Base-by-base conservation (phyloP, 2,329 filamentous ascomycete genomes). In the Arachnomyces sp. region DNA sequence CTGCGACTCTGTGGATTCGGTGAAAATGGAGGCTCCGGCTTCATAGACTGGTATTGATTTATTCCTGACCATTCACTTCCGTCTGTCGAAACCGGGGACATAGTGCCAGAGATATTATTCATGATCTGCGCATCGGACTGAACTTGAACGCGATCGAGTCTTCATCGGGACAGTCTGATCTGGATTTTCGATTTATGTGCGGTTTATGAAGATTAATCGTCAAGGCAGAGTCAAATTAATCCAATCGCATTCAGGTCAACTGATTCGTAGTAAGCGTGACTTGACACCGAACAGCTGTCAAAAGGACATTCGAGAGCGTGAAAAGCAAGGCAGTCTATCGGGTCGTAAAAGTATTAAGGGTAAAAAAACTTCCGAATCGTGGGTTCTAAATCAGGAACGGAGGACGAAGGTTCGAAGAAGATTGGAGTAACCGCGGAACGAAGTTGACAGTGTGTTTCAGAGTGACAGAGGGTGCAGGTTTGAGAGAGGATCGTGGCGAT, bases 51-150 rank as follows among this genome's bases (percentile, higher is more conserved):
- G 62, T 86, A 85, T 57, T 80, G 80, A 48, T 77, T 75, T 53
- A 82, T 74, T 43, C 73, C 77, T 36, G 84, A 84, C 82, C 84
- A 92, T 62, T 92, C 86, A 71, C 80, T 88, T 62, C 82, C 86
- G 59, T 72, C 82, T 73, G 85, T 69, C 67, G 86, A 92, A 62
- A 87, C 76, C 59, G 86, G 86, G 59, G 86, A 89, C 62, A 89
- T 73, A 60, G 82, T 82, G 68, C 78, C 81, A 76, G 84, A 80
- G 68, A 77, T 77, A 61, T 72, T 75, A 71, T 78, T 85, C 82
- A 86, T 85, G 68, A 63, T 61, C 21, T 25, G 21, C 21, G 21
- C 21, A 25, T 25, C 21, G 5, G 21, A 9, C 9, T 25, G 21
- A 25, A 25, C 21, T 25, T 5, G 21, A 25, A 25, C 21, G 52